Evolutionary conservation across 2,329 filamentous ascomycete genomes (phyloP).

Genomic region (Acephala macrosclerotiorum): DNA sequence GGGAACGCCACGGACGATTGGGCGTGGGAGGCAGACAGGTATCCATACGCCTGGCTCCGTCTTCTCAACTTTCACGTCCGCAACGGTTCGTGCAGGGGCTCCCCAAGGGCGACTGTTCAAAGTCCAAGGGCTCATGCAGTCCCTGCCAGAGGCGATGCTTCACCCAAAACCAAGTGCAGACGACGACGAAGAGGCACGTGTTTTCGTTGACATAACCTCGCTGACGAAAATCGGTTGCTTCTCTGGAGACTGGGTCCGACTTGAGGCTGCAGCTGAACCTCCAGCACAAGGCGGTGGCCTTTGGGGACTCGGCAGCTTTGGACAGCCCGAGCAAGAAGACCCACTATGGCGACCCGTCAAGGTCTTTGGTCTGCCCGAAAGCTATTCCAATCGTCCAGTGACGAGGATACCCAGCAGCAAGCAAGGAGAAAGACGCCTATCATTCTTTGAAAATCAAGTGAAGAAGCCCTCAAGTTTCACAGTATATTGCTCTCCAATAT

Average conservation of each 20-base stretch:
- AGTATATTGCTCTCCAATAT: slow-evolving; percentile 82
- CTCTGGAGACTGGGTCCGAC: slow-evolving; percentile 93
- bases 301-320: slow-evolving; percentile 73
- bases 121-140: slow-evolving; percentile 75
- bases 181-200: slow-evolving; percentile 87
- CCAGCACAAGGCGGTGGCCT: slow-evolving; percentile 70
- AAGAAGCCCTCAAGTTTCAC: slow-evolving; percentile 63
- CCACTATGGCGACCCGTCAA: slow-evolving; percentile 81
- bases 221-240: slow-evolving; percentile 93
- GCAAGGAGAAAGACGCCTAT: slow-evolving; percentile 58
- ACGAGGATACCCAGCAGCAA: slow-evolving; percentile 66
- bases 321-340: slow-evolving; percentile 66
- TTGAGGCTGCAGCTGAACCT: slow-evolving; percentile 80
- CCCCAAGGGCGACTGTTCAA: slow-evolving; percentile 83
- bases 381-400: slow-evolving; percentile 66
- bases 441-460: slow-evolving; percentile 74
- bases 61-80: slow-evolving; percentile 86
- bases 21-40: slow-evolving; percentile 67
- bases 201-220: slow-evolving; percentile 89
- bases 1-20: slow-evolving; percentile 78
- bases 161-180: slow-evolving; percentile 79
- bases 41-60: slow-evolving; percentile 86
- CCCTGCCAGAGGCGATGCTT: slow-evolving; percentile 78
- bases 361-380: slow-evolving; percentile 88
- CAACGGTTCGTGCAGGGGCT: slow-evolving; percentile 77